Percentiles rank a stretch among this genome's conserved stretches.
These are phyloP conservation scores for Colletotrichum paranaense DNA, from an alignment of 2,329 filamentous ascomycete genomes.

Conservation along the genomic window DNA sequence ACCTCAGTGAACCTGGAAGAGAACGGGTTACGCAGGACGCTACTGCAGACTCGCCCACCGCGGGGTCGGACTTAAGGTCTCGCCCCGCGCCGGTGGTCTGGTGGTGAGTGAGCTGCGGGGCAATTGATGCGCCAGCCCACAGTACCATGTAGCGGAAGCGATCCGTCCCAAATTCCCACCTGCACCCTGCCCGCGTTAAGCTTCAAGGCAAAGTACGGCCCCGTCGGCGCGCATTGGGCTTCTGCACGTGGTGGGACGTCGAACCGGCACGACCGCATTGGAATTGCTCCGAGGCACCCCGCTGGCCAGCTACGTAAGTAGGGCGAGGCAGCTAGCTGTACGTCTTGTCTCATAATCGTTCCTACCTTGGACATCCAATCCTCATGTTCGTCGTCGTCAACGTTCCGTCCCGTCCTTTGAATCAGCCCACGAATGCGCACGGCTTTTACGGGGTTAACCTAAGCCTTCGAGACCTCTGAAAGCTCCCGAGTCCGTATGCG, in stretches of 20 bases:
- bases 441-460: background rate
- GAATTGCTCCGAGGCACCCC: constrained; percentile 2
- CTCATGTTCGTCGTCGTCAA: background rate
- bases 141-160: background rate
- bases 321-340: background rate
- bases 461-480: background rate
- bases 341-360: background rate
- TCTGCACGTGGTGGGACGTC: constrained; percentile 13
- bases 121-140: background rate
- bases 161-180: background rate
- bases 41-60: background rate
- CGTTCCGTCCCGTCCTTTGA: background rate
- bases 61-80: constrained; percentile 11
- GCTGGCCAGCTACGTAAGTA: background rate
- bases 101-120: background rate
- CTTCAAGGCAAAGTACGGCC: background rate
- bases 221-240: constrained; percentile 1
- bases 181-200: background rate
- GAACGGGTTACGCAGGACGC: background rate
- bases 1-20: background rate
- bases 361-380: too few species aligned
- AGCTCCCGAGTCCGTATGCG: background rate
- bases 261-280: background rate
- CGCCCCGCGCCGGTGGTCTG: background rate
- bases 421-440: background rate